Percentiles rank a stretch among this genome's conserved stretches.
Evolutionary conservation across 495 filamentous ascomycete genomes (phyloP).

Genomic region (Aspergillus haitiensis): DNA sequence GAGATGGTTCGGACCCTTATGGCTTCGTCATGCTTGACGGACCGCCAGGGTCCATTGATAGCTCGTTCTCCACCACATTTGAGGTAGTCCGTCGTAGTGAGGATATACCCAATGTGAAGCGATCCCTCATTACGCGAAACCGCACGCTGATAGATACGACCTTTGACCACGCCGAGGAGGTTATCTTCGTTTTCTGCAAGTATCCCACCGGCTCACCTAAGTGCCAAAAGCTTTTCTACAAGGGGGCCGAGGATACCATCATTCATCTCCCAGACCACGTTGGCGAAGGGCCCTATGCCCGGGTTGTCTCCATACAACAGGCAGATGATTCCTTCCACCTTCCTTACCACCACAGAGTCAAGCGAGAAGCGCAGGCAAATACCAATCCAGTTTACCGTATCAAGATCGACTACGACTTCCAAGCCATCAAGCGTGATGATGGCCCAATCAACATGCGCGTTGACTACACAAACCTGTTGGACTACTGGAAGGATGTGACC

Average conservation of each 20-base stretch:
- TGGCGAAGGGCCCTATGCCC: constrained; percentile 8
- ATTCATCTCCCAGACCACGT: constrained; percentile 27
- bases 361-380: not conserved
- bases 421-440: constrained; percentile 25
- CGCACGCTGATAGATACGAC: constrained; percentile 25
- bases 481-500: constrained; percentile 29
- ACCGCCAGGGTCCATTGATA: constrained; percentile 24
- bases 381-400: constrained; percentile 13
- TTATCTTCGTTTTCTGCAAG: no score
- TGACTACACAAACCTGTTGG: constrained; percentile 27
- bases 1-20: constrained; percentile 31
- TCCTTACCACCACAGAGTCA: not conserved
- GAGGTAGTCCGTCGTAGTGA: no score
- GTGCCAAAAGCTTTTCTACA: constrained; percentile 27
- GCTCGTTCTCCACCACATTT: no score
- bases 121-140: no score
- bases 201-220: constrained; percentile 25
- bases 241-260: constrained; percentile 35
- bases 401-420: constrained; percentile 24
- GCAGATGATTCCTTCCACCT: not conserved
- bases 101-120: no score
- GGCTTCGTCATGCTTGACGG: constrained; percentile 36
- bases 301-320: constrained; percentile 11
- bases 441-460: constrained; percentile 22
- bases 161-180: constrained; percentile 33